Evolutionary conservation across 75 land plant species (phyloP), one percentile per base, ranked within the genome.

Genomic region (Cunninghamia lanceolata): DNA sequence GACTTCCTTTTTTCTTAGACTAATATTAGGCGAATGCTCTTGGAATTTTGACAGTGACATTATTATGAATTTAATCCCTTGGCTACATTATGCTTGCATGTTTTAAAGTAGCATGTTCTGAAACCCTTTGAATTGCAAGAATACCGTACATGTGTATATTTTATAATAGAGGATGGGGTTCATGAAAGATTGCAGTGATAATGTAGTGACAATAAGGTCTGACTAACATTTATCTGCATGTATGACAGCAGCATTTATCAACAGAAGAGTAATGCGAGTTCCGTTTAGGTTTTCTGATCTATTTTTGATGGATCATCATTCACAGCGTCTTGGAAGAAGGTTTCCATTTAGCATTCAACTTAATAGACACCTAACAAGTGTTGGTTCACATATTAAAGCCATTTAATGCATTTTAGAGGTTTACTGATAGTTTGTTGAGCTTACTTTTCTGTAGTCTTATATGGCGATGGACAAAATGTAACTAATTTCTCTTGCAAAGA

Each of bases 191-290:
- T 80, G 14, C 82, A n/a, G 47, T 45, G 82, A 13, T 80, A 80
- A 80, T 80, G 82, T 80, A 80, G 82, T 80, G 82, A 45, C 82
- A 80, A 80, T 80, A 80, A 80, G 46, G 30, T 11, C 50, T 45
- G 82, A 45, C 42, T 52, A 80, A 43, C 38, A 80, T 80, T 80
- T 43, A 80, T 80, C 82, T 80, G 46, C 50, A 80, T 45, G 52
- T 80, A 80, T 80, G 82, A 45, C 82, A 80, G 82, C 45, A 80
- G 82, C 82, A 80, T 80, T 43, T 45, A 80, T 80, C 82, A 80
- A 80, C 52, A 16, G 82, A 80, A 80, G 82, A 42, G 82, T 38
- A 45, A 45, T 80, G 52, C 1, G 47, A 80, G 34, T 80, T 43
- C 30, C 82, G 3, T 80, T 80, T 43, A 80, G 82, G 82, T 80